Evolutionary conservation across 352 stramenopile genomes (phyloP), one percentile per base, ranked within the genome.

Genomic region (Halophytophthora batemanensis): DNA sequence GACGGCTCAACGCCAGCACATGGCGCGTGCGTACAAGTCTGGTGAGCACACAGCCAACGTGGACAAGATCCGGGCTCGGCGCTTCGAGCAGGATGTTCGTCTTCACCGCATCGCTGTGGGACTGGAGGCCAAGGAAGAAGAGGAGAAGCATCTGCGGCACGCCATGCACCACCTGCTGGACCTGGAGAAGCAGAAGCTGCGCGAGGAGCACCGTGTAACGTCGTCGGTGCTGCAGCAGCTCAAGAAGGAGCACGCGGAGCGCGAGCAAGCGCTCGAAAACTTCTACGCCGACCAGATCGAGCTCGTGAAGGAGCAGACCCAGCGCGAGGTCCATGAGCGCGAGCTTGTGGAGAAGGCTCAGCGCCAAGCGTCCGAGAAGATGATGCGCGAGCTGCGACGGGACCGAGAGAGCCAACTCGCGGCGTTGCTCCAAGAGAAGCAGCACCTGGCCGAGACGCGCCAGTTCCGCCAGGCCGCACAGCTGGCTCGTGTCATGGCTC

Each of bases 201-300:
- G 74, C 18, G 74, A 90, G 40, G 79, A 90, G 51, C 74, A 86
- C 38, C 69, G 66, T 6, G 40, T 71, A 17, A 90, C 76, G 0
- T 57, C 61, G 0, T 59, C 57, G 2, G 56, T 76, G 8, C 74
- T 90, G 1, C 64, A 77, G 41, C 57, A 77, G 36, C 83, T 90
- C 49, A 71, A 90, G 19, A 70, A 74, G 23, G 76, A 87, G 10
- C 79, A 90, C 41, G 35, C 47, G 0, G 69, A 86, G 46, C 74
- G 74, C 19, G 79, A 90, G 17, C 49, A 73, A 13, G 69, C 79
- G 4, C 66, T 87, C 56, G 79, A 87, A 45, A 83, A 64, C 45
- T 90, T 85, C 64, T 90, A 87, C 40, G 50, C 70, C 15, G 85
- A 80, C 34, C 79, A 86, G 39, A 87, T 90, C 17, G 56, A 86